These are phyloP conservation scores for Calonectria pseudoreteaudii DNA, from an alignment of 2,329 filamentous ascomycete species.

Conservation along the genomic window DNA sequence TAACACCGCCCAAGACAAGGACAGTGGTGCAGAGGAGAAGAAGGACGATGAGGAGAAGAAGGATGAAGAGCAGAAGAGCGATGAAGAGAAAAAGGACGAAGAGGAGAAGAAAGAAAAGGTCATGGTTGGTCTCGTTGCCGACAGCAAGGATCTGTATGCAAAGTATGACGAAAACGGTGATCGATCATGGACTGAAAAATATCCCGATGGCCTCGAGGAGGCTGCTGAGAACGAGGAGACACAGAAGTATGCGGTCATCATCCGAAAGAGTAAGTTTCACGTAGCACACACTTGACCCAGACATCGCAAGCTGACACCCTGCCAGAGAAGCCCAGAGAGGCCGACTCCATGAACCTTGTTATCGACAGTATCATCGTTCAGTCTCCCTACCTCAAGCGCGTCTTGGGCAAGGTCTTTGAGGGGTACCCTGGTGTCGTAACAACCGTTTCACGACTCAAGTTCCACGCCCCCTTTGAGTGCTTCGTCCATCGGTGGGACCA, in stretches of 20 bases:
- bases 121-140: constrained; percentile 50
- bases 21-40: constrained; percentile 13
- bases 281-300: neutral
- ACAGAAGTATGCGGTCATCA: constrained; percentile 69
- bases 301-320: neutral
- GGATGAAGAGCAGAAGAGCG: constrained; percentile 5
- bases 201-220: constrained; percentile 65
- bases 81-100: constrained; percentile 16
- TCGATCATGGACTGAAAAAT: constrained; percentile 66
- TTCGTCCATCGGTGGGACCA: constrained; percentile 74
- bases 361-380: constrained; percentile 74
- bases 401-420: constrained; percentile 65
- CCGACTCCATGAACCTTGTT: constrained; percentile 69
- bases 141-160: constrained; percentile 57
- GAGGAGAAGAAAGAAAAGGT: constrained; percentile 34
- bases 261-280: constrained; percentile 59
- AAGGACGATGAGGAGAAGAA: constrained; percentile 2
- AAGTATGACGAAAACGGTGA: constrained; percentile 61
- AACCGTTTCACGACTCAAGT: constrained; percentile 69
- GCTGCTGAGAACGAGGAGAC: constrained; percentile 72
- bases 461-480: constrained; percentile 69
- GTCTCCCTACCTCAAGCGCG: constrained; percentile 68
- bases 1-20: constrained; percentile 21
- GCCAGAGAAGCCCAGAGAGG: constrained; percentile 58
- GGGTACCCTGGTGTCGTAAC: constrained; percentile 72